Base-by-base conservation (phyloP, 2,329 filamentous ascomycete species). In the Fusarium scirpi region DNA sequence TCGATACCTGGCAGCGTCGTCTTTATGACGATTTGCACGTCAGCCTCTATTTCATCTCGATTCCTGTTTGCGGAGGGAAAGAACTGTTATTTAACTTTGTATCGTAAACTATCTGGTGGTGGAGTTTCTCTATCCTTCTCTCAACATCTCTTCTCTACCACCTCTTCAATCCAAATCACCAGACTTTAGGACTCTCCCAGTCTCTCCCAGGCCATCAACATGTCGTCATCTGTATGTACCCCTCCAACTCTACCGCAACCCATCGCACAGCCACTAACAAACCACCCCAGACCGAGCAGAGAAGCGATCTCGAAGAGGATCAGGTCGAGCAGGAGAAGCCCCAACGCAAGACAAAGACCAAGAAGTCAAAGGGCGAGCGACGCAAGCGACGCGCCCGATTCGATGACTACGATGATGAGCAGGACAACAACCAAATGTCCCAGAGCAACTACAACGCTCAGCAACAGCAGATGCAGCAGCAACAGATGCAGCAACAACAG, bases 291-390 rank as follows among this genome's bases (percentile, higher is more conserved):
- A 56, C 62, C 20, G 63, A 66, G 44, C 63, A 66, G 55, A 66
- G 56, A 60, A 66, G 63, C 30, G 63, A 66, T 61, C 62, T 66
- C n/a, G 65, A 68, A 54, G 65, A 68, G 64, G 65, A 64, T 25
- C 62, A 66, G 38, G 29, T 66, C 47, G 56, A 70, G 38, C 67
- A 71, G 49, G 67, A 71, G 53, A 69, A 71, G 44, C 60, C 68
- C 20, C 46, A 25, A 10, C 65, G 69, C 25, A 72, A 73, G 58
- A 68, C 57, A 45, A 73, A 72, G 65, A 56, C 32, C 44, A 71
- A 67, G 58, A 72, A 74, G 71, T 58, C 58, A 22, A 72, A 74
- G 47, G 34, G 58, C 6, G 65, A 61, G 25, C 65, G 70, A 55
- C 65, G 71, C 44, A 74, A 71, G 62, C 58, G 66, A 51, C 62